Evolutionary conservation across 257 asterid genomes (phyloP), one percentile per base, ranked within the genome.

Genomic region (Solanum paucissectum): DNA sequence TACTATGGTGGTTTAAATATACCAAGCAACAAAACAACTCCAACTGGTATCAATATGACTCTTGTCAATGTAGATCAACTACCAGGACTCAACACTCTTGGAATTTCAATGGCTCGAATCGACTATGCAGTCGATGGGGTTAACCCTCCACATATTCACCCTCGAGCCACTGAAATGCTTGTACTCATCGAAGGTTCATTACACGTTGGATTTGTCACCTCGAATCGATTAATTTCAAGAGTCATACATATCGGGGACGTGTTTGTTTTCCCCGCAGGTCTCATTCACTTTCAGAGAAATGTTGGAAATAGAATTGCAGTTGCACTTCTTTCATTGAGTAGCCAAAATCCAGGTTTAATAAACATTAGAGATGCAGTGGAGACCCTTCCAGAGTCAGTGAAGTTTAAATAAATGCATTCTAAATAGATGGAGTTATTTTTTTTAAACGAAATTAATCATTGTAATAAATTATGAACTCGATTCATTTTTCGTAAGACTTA

Each of bases 1-100:
- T 37, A 82, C 88, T 92, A 86, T 84, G 71, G 88, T 32, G 93
- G 94, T 44, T 87, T 91, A 18, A 87, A 89, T 44, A 4, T 85
- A n/a, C 83, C 92, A 11, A 88, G 89, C 4, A 89, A 92, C 64
- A 92, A 90, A 2, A 44, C 88, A 5, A 92, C 89, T 36, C 91
- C 83, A 5, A 66, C 21, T 16, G 91, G 93, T 25, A 49, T 87
- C 0, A 33, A 8, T 29, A 4, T 86, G 2, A 44, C 82, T 14
- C 60, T 86, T 4, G 69, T 88, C 1, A 77, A 44, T 25, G 69
- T 33, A 33, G 29, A 55, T 55, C 82, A 79, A 52, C 13, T 90
- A 7, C 87, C 90, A 1, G 90, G 89, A 12, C 88, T 90, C 12
- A 87, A 90, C 85, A 87, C 83, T 37, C 89, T 86, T 3, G 90